Evolutionary conservation across 2,329 filamentous ascomycete species (phyloP), one percentile per base, ranked within the genome.

Genomic region (Leptoxyphium fumago): DNA sequence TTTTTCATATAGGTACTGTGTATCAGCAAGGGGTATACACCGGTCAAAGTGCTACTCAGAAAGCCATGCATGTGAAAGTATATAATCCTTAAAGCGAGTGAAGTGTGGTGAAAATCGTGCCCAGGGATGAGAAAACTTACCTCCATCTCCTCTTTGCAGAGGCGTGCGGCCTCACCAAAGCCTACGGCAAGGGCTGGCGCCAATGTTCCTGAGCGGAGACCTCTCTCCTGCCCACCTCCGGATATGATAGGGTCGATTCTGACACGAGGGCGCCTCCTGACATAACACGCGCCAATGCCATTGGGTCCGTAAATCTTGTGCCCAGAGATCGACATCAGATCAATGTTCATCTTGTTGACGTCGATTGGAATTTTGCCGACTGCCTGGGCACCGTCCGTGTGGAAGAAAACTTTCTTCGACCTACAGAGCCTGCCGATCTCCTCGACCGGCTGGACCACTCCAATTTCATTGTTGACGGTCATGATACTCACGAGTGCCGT

Each of bases 281-380:
- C 85, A 59, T 89, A 98, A 68, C 91, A 98, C 46, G 91, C 91
- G 46, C 91, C 91, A 45, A 98, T 84, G 29, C 91, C 91, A 72
- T 94, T 98, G 43, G 91, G 91, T 21, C 91, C 91, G 61, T 98
- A 98, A 44, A 98, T 94, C 68, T 98, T 98, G 69, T 98, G 91
- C 28, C 85, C 88, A 8, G 91, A 96, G 48, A 98, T 95, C 28
- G 89, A 96, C 89, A 98, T 95, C 59, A 98, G 69, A 61, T 98
- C 91, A 51, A 98, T 82, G 64, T 95, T 93, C 86, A 94, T 89
- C 65, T 85, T 84, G 64, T 96, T 95, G 59, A 98, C 91, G 57
- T 95, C 87, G 40, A 98, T 70, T 0, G 88, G 86, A 41, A 98
- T 95, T 72, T 98, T 98, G 60, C 91, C 91, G n/a, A 96, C 88